These are phyloP conservation scores for Fusarium xylarioides DNA, from an alignment of 2,329 filamentous ascomycete species.

Conservation along the genomic window DNA sequence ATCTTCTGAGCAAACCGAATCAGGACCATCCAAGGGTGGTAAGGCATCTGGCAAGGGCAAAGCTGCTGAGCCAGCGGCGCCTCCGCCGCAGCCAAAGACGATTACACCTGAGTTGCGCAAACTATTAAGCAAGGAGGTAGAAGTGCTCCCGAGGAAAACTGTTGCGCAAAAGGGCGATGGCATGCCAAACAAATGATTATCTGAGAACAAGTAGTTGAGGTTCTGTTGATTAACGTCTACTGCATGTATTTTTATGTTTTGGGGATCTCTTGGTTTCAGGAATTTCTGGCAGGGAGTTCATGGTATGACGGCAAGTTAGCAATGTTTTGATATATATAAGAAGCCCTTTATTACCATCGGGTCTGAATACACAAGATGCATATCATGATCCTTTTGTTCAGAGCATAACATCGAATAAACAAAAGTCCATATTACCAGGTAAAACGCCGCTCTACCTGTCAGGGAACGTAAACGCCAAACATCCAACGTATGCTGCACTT, in stretches of 20 bases:
- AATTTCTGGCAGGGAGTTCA: slow-evolving; percentile 29
- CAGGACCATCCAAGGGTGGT: slow-evolving; percentile 14
- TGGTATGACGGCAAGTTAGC: neutral
- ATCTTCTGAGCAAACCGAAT: slow-evolving; percentile 21
- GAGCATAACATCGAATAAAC: slow-evolving; percentile 1
- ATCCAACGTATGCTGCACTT: slow-evolving; percentile 9
- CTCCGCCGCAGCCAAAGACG: slow-evolving; percentile 52
- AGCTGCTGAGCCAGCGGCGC: slow-evolving; percentile 46
- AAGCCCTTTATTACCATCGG: neutral
- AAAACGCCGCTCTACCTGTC: slow-evolving; percentile 40
- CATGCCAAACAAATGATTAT: slow-evolving; percentile 44
- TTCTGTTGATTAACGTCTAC: neutral
- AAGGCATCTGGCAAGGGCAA: slow-evolving; percentile 48
- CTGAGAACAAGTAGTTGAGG: neutral
- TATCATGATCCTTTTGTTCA: neutral
- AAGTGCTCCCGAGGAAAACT: slow-evolving; percentile 52
- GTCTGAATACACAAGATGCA: slow-evolving; percentile 7
- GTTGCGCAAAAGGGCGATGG: slow-evolving; percentile 50
- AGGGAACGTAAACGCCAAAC: slow-evolving; percentile 19
- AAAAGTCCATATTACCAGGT: slow-evolving; percentile 23
- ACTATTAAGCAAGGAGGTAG: slow-evolving; percentile 60
- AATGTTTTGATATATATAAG: neutral
- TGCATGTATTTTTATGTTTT: slow-evolving; percentile 24
- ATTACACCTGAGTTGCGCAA: slow-evolving; percentile 67
- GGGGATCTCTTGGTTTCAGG: neutral